phyloP scores from a whole-genome alignment of 2,329 filamentous ascomycete species.

The Xylariaceae sp. region DNA sequence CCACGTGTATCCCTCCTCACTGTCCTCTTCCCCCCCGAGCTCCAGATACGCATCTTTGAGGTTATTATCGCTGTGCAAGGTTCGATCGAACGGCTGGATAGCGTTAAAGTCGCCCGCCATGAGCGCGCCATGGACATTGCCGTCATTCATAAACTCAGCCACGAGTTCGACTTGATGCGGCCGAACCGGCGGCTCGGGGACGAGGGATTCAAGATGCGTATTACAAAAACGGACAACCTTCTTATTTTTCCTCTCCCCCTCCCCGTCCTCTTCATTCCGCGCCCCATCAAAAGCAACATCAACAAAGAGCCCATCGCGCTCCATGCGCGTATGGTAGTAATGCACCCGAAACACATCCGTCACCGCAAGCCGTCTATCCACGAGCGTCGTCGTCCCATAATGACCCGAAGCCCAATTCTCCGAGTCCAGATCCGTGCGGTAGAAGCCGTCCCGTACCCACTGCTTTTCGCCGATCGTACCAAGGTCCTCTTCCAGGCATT shows the following conservation, averaged over 20 bases:
- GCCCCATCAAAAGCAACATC: slow-evolving; percentile 47
- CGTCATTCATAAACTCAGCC: slow-evolving; percentile 33
- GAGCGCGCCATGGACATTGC: slow-evolving; percentile 48
- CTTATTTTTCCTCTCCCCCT: background rate
- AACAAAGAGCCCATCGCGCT: slow-evolving; percentile 59
- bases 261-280: slow-evolving; percentile 43
- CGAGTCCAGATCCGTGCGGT: slow-evolving; percentile 52
- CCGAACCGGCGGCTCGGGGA: slow-evolving; percentile 32
- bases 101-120: slow-evolving; percentile 63
- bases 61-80: slow-evolving; percentile 52
- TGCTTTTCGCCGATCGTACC: slow-evolving; percentile 46
- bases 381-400: slow-evolving; percentile 60
- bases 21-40: slow-evolving; percentile 55
- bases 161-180: slow-evolving; percentile 35
- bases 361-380: slow-evolving; percentile 53
- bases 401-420: slow-evolving; percentile 49
- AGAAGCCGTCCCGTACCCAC: slow-evolving; percentile 56
- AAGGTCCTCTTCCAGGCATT: slow-evolving; percentile 55
- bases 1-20: slow-evolving; percentile 60
- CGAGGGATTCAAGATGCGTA: slow-evolving; percentile 42
- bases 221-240: slow-evolving; percentile 37
- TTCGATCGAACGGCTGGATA: slow-evolving; percentile 58
- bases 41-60: slow-evolving; percentile 60
- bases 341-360: slow-evolving; percentile 54
- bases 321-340: slow-evolving; percentile 53